Base-by-base conservation (phyloP, 2,329 filamentous ascomycete species). In the Tolypocladium endophyticum region DNA sequence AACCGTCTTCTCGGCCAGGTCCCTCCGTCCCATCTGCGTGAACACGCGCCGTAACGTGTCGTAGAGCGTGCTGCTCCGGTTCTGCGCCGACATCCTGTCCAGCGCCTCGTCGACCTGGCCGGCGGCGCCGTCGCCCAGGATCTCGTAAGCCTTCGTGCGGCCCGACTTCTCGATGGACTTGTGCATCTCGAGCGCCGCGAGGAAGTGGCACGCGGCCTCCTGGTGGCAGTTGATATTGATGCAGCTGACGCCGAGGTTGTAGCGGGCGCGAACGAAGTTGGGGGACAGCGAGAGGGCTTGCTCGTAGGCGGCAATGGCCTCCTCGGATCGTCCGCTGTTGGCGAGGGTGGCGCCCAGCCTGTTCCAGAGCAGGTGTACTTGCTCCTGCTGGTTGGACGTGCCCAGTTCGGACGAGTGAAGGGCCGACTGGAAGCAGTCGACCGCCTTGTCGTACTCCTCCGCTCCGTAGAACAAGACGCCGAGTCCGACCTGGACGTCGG, bases 381-480 rank as follows among this genome's bases (percentile, higher is more conserved):
- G 92, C 68, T 88, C 87, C 67, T 87, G 85, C 63, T 90, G 87
- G 76, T 97, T 97, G 61, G 87, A 88, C 11, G 85, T 85, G 61
- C 94, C 94, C 41, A 87, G 83, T 74, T 96, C 92, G 0, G 90
- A 91, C 30, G 86, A 90, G 61, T 90, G 89, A 30, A 99, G 84
- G 0, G 95, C 93, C 0, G 93, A 87, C 59, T 88, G 89, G 83
- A 99, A 99, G 79, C 95, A 99, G 78, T 99, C 94, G 43, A 99
- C 93, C 0, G 94, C 94, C 78, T 99, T 99, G 72, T 94, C 90
- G 77, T 97, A 97, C 71, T 97, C 93, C 75, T 99, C 94, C 36
- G 90, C 92, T 57, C 93, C 94, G 76, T 99, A 99, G 78, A 99
- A 97, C 20, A 99, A 83, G 5, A 99, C 94, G 41, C 95, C 95